phyloP scores from a whole-genome alignment of 2,329 filamentous ascomycete species.

The Penicillium italicum region DNA sequence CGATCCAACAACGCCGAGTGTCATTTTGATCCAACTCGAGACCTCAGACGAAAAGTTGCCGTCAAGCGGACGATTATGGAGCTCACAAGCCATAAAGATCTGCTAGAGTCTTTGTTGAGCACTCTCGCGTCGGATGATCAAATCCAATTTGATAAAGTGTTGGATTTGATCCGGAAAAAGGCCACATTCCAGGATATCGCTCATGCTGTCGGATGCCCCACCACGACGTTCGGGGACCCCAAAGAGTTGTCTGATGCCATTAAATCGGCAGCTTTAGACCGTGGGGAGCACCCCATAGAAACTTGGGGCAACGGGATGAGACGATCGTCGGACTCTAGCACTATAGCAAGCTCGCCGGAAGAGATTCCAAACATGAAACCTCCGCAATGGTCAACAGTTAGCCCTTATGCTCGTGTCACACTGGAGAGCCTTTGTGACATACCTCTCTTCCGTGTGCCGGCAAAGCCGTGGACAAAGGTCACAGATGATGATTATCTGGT shows the following conservation, averaged over 20 bases:
- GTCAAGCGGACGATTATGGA: constrained; percentile 37
- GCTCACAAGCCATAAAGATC: constrained; percentile 32
- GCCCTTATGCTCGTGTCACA: constrained; percentile 28
- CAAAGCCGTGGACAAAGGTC: constrained; percentile 67
- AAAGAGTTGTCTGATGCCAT: constrained; percentile 5
- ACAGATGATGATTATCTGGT: constrained; percentile 72
- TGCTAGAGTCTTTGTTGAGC: constrained; percentile 31
- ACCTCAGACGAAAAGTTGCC: constrained; percentile 38
- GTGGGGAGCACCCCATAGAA: constrained; percentile 3
- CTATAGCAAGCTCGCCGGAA: constrained; percentile 7
- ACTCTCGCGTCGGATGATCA: constrained; percentile 27
- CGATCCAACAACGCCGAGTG: constrained; percentile 29
- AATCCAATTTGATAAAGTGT: constrained; percentile 22
- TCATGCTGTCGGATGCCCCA: constrained; percentile 18
- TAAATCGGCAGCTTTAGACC: constrained; percentile 7
- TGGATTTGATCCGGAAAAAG: constrained; percentile 29
- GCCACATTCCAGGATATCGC: constrained; percentile 28
- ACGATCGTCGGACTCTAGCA: constrained; percentile 12
- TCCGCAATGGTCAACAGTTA: neutral
- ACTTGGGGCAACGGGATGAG: neutral
- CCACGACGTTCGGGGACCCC: constrained; percentile 19
- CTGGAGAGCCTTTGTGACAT: constrained; percentile 35
- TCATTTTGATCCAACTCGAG: constrained; percentile 35
- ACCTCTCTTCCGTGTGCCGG: constrained; percentile 34
- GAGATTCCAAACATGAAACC: neutral